Percentiles rank a stretch among this genome's conserved stretches.
phyloP scores from a whole-genome alignment of 2,329 filamentous ascomycete species.

The Venturia pyrina region DNA sequence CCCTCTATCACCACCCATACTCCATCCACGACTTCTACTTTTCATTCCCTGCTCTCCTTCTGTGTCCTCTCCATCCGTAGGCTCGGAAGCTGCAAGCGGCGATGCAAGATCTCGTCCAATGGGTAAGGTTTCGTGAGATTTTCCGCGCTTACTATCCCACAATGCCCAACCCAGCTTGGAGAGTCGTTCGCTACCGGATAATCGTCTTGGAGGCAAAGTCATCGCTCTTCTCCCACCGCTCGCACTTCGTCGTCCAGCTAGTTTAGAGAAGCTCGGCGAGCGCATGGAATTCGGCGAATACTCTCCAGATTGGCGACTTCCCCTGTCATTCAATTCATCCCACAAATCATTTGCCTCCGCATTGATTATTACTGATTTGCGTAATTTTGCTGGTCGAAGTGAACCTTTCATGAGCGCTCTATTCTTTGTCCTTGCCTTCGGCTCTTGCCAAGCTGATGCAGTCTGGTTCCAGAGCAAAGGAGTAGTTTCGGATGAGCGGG shows the following conservation, averaged over 20 bases:
- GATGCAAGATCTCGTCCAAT: not conserved
- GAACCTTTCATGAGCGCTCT: not conserved
- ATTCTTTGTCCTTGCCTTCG: not conserved
- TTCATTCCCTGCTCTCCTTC: constrained; percentile 2
- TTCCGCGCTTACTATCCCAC: not conserved
- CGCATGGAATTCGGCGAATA: constrained; percentile 1
- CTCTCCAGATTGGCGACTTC: constrained; percentile 20
- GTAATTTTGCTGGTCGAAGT: constrained; percentile 13
- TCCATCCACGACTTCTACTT: constrained; percentile 2
- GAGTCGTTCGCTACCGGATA: not conserved
- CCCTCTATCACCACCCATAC: constrained; percentile 3
- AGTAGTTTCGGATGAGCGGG: constrained; percentile 21
- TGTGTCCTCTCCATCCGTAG: constrained; percentile 8
- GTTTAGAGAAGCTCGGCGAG: not conserved
- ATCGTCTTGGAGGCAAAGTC: not conserved
- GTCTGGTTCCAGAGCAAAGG: constrained; percentile 27
- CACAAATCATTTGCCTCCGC: constrained; percentile 72
- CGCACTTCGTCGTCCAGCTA: not conserved
- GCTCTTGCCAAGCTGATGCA: constrained; percentile 17
- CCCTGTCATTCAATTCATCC: constrained; percentile 75
- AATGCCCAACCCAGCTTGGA: not conserved
- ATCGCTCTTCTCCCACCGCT: not conserved
- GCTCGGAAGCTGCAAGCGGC: not conserved
- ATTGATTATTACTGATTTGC: constrained; percentile 40
- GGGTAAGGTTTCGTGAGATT: not conserved